A percentile compares a stretch with the other conserved stretches of the same genome.
These are phyloP conservation scores for Pseudopyrenochaeta lycopersici DNA, from an alignment of 2,329 filamentous ascomycete species.

Conservation along the genomic window DNA sequence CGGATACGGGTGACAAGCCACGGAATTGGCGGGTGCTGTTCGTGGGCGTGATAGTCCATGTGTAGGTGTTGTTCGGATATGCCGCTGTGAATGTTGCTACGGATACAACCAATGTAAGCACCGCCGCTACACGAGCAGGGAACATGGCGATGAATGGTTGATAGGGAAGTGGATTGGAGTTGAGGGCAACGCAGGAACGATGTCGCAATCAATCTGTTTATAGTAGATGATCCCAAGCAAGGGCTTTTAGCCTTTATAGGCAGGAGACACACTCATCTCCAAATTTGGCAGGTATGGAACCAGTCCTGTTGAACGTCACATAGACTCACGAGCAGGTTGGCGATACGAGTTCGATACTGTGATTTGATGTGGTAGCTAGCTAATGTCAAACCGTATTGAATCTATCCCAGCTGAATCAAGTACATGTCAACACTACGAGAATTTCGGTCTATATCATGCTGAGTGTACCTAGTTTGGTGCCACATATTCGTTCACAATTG, in stretches of 20 bases:
- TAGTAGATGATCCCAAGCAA: not conserved
- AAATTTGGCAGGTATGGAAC: not conserved
- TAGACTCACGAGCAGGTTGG: no score
- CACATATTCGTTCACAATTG: constrained; percentile 25
- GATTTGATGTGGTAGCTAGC: no score
- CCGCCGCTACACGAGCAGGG: not conserved
- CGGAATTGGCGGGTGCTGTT: constrained; percentile 38
- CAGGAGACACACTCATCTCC: constrained; percentile 3
- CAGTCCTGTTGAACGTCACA: no score
- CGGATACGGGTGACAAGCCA: constrained; percentile 32
- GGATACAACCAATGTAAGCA: not conserved
- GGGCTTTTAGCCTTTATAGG: constrained; percentile 9
- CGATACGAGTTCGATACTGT: no score
- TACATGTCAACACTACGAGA: no score
- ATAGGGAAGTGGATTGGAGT: not conserved
- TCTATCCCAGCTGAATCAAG: no score
- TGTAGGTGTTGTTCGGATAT: not conserved
- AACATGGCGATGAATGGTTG: not conserved
- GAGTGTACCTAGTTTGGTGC: constrained; percentile 21
- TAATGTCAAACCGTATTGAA: no score
- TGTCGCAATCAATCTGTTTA: not conserved
- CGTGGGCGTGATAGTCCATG: constrained; percentile 34
- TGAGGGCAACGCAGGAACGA: not conserved
- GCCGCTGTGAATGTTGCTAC: constrained; percentile 1
- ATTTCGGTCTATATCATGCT: no score